Evolutionary conservation across 768 basidiomycete genomes (phyloP), one percentile per base, ranked within the genome.

Genomic region (Goffeauzyma gilvescens): DNA sequence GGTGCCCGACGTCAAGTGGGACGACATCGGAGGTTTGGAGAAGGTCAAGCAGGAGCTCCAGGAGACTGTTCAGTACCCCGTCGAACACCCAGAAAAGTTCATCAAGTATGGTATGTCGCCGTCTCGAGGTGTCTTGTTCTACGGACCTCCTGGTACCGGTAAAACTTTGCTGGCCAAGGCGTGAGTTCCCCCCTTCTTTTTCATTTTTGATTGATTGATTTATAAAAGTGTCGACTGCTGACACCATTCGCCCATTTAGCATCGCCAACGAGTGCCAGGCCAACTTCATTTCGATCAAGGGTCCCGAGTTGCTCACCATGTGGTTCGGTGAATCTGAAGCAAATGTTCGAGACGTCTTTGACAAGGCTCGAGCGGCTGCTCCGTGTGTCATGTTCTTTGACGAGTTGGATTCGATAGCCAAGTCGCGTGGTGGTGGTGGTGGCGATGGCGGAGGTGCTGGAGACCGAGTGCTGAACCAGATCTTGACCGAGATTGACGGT

Each of bases 351-450:
- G 90, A 96, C 55, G 86, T 96, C 50, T 98, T 98, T 66, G 93
- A 98, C 75, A 96, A 96, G 69, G 93, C 93, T 23, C 84, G 93
- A 54, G 93, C 93, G 14, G 93, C 93, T 6, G 90, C 93, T 21
- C 93, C 93, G 42, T 96, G 93, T 62, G 93, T 98, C 55, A 93
- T 98, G 86, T 98, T 98, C 82, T 98, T 98, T 68, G 93, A 98
- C 57, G 93, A 98, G 66, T 72, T 98, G 64, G 93, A 98, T 65
- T 93, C 90, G 13, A 96, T 98, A 57, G 93, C 93, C 34, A 96
- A 96, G 70, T 75, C 87, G 41, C 84, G 93, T 67, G 93, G 93
- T 49, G 64, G 64, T 18, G 74, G 75, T 17, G 67, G 71, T 7
- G 87, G 87, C 28, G 93, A 96, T 66, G 93, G 68, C 42, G 93